phyloP scores from a whole-genome alignment of 139 green algal genomes.

The Haematococcus lacustris region DNA sequence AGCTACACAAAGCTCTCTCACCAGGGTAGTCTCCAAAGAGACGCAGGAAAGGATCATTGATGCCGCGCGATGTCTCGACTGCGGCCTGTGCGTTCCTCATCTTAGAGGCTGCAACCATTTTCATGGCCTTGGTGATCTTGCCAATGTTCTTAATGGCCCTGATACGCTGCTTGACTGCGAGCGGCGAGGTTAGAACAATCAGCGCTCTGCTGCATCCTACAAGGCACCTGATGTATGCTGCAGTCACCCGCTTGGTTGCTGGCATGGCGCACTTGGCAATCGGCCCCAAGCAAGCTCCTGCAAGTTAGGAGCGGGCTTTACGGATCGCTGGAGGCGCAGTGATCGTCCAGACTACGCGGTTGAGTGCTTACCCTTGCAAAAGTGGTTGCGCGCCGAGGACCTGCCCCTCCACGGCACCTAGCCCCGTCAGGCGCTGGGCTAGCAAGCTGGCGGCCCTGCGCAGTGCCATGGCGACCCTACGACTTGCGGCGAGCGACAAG shows the following conservation, averaged over 20 bases:
- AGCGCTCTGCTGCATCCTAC: background rate
- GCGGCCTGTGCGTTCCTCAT: conserved; percentile 80
- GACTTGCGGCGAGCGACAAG: no score
- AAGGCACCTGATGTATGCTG: background rate
- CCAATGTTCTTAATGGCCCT: conserved; percentile 94
- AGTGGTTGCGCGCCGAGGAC: no score
- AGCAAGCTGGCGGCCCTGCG: conserved; percentile 5
- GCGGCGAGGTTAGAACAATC: background rate
- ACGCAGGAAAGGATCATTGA: conserved; percentile 74
- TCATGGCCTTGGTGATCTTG: conserved; percentile 99
- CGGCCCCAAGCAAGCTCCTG: no score
- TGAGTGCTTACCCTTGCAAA: no score
- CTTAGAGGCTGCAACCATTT: conserved; percentile 99
- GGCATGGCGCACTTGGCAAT: conserved; percentile 47
- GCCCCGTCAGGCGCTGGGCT: background rate
- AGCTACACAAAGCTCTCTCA: no score
- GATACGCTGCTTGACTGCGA: conserved; percentile 93
- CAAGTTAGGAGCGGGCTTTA: no score
- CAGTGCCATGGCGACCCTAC: no score
- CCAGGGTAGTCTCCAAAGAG: conserved; percentile 90
- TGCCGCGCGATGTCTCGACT: conserved; percentile 72
- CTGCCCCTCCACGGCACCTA: no score
- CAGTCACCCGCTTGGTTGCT: conserved; percentile 41
- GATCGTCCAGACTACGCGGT: no score
- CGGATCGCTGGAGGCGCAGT: no score